Conservation (phyloP, 2,329 filamentous ascomycete genomes). For the Fusarium graminum region DNA sequence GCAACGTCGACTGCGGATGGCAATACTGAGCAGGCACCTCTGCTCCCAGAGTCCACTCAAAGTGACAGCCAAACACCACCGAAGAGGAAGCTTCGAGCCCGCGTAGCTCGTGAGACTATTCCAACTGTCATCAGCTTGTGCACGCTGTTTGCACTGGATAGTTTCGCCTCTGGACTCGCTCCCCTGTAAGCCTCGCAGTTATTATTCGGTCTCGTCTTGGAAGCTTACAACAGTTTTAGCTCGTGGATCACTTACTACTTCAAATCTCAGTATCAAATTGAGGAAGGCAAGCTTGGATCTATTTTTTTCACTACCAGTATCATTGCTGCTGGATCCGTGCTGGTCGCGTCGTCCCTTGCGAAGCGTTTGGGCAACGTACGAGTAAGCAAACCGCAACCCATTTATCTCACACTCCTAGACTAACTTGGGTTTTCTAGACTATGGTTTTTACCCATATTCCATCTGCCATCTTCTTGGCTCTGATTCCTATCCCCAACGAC, state of each 20-base stretch:
- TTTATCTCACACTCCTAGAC: neutral
- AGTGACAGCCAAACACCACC: neutral
- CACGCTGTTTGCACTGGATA: slow-evolving; percentile 76
- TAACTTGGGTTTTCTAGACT: slow-evolving; percentile 59
- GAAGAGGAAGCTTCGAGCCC: slow-evolving; percentile 60
- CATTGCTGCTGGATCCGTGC: slow-evolving; percentile 64
- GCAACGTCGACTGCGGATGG: neutral
- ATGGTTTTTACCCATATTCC: slow-evolving; percentile 83
- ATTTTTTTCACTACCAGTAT: slow-evolving; percentile 68
- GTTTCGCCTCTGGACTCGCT: slow-evolving; percentile 77
- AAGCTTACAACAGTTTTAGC: slow-evolving; percentile 54
- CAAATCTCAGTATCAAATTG: slow-evolving; percentile 61
- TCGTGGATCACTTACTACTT: slow-evolving; percentile 72
- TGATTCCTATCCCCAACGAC: slow-evolving; percentile 70
- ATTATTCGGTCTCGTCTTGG: accelerated
- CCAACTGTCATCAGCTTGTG: slow-evolving; percentile 71
- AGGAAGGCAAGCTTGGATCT: slow-evolving; percentile 64
- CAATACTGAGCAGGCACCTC: slow-evolving; percentile 46
- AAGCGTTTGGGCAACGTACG: slow-evolving; percentile 73
- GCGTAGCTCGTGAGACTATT: slow-evolving; percentile 69
- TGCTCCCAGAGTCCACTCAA: slow-evolving; percentile 29
- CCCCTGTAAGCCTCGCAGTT: slow-evolving; percentile 63
- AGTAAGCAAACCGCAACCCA: slow-evolving; percentile 56
- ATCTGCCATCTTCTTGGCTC: slow-evolving; percentile 72
- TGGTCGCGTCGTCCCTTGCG: slow-evolving; percentile 67